Evolutionary conservation across 2,329 filamentous ascomycete species (phyloP).

Genomic region (Calonectria pseudoreteaudii): DNA sequence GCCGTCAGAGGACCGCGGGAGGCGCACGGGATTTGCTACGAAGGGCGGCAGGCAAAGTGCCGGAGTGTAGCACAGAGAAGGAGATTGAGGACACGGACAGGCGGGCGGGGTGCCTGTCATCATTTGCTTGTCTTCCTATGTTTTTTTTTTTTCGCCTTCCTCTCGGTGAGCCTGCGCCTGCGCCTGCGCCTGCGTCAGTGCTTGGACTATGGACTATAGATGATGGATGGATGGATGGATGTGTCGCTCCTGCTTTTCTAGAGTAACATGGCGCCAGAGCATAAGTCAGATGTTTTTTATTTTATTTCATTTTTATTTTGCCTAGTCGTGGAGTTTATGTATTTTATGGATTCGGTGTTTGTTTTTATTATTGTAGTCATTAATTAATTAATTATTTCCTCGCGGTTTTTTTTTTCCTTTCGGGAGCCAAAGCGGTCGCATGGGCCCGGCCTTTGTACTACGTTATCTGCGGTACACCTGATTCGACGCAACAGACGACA

Average conservation of each 20-base stretch:
- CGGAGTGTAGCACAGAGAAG: not conserved
- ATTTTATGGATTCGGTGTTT: not conserved
- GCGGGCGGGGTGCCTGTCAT: not conserved
- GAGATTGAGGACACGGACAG: not conserved
- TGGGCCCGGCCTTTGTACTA: not conserved
- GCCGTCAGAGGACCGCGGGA: not conserved
- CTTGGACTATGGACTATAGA: not conserved
- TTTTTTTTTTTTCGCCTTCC: not conserved
- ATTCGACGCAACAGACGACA: constrained; percentile 2
- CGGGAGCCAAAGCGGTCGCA: not conserved
- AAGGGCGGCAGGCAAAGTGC: constrained; percentile 4
- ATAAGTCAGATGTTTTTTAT: not conserved
- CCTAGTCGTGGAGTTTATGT: not conserved
- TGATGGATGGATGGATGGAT: not conserved
- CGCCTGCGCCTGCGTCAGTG: not conserved
- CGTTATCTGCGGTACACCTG: not conserved
- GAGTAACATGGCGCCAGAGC: not conserved
- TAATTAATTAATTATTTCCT: not conserved
- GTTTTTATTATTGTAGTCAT: not conserved
- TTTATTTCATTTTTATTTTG: not conserved
- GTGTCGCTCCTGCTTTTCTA: not conserved
- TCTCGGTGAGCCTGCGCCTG: not conserved
- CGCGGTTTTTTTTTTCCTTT: not conserved
- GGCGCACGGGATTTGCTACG: constrained; percentile 2
- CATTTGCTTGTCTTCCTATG: not conserved